phyloP scores from a whole-genome alignment of 2,329 filamentous ascomycete species.

The Rosellinia necatrix region DNA sequence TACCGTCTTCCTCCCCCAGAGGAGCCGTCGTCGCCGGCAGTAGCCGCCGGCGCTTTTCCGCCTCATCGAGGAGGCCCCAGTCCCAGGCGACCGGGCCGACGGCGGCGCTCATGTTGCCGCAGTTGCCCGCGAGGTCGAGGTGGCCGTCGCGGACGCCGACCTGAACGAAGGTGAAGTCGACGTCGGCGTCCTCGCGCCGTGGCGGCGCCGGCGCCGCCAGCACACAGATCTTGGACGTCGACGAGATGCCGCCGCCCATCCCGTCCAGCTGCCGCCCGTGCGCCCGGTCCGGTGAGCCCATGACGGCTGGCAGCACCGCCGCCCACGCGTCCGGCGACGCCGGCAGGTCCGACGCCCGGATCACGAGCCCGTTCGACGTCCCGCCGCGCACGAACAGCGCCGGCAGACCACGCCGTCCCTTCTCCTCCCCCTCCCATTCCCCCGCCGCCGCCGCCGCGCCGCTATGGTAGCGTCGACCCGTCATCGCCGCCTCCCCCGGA shows the following conservation, averaged over 20 bases:
- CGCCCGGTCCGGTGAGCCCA: constrained; percentile 51
- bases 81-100: constrained; percentile 65
- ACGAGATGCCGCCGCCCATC: constrained; percentile 69
- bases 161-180: constrained; percentile 49
- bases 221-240: constrained; percentile 68
- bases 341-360: constrained; percentile 45
- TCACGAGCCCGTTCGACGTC: constrained; percentile 40
- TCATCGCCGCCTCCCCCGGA: no score
- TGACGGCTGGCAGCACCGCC: constrained; percentile 34
- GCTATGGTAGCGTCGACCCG: no score
- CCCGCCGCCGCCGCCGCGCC: no score
- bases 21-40: background rate
- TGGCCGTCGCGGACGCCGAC: constrained; percentile 57
- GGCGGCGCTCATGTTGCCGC: constrained; percentile 62
- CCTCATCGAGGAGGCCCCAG: constrained; percentile 48
- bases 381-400: constrained; percentile 47
- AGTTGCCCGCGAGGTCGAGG: constrained; percentile 63
- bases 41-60: background rate
- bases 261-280: constrained; percentile 74
- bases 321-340: constrained; percentile 41
- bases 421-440: no score
- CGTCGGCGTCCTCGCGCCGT: constrained; percentile 38
- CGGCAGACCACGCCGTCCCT: constrained; percentile 29
- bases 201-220: constrained; percentile 59
- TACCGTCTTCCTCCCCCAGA: background rate